Evolutionary conservation across 192 early-diverging fungal species (phyloP).

Genomic region (Coemansia erecta): DNA sequence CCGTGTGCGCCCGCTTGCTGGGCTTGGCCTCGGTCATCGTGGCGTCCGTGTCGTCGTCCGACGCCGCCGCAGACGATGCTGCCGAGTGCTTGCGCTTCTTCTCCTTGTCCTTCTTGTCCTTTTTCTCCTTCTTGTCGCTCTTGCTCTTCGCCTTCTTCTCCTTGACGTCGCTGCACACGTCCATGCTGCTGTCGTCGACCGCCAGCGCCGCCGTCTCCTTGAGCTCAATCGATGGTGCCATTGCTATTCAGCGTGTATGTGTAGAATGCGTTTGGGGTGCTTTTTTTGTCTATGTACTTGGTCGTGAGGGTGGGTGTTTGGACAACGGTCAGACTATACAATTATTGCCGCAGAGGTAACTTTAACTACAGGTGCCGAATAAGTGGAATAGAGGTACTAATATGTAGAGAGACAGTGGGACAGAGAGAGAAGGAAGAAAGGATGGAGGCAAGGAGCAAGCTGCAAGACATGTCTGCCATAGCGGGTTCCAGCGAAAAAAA

Average conservation of each 20-base stretch:
- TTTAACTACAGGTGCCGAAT: no score
- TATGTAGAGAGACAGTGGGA: no score
- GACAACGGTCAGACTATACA: no score
- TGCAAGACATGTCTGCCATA: neutral
- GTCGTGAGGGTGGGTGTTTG: no score
- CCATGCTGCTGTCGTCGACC: slow-evolving; percentile 2
- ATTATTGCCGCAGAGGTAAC: no score
- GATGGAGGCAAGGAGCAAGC: neutral
- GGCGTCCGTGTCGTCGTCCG: slow-evolving; percentile 30
- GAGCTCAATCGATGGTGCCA: slow-evolving; percentile 39
- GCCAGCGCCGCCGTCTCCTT: slow-evolving; percentile 18
- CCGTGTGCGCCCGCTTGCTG: slow-evolving; percentile 54
- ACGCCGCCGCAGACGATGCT: slow-evolving; percentile 12
- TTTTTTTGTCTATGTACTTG: no score
- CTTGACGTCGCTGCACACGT: slow-evolving; percentile 21
- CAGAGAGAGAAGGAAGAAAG: no score
- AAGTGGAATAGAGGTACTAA: no score
- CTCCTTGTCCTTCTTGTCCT: slow-evolving; percentile 53
- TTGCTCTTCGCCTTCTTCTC: slow-evolving; percentile 18
- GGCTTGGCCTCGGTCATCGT: slow-evolving; percentile 31
- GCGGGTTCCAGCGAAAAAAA: neutral
- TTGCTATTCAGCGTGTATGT: slow-evolving; percentile 1
- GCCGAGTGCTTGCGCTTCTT: slow-evolving; percentile 41
- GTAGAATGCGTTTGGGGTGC: no score
- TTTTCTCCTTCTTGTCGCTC: slow-evolving; percentile 43